Evolutionary conservation across 2,329 filamentous ascomycete species (phyloP), one percentile per base, ranked within the genome.

Genomic region (Colletotrichum theobromicola): DNA sequence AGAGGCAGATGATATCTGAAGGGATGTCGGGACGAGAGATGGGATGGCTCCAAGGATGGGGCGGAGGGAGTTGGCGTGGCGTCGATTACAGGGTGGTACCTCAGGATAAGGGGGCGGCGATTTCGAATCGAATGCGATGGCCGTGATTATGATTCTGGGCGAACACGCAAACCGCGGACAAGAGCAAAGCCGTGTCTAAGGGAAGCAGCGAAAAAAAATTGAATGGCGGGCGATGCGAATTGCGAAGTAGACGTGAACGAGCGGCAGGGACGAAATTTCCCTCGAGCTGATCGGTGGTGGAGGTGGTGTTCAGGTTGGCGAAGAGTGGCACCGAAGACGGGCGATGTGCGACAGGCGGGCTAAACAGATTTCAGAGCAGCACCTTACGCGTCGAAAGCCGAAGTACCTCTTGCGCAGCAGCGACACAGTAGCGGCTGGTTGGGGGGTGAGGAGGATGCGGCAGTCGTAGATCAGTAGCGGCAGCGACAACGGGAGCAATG

Each of bases 251-350:
- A 74, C 72, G 72, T 74, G 72, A 75, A 75, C 73, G 73, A 75
- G 73, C 73, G 73, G 73, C 73, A 75, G 73, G 73, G 70, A 72
- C 72, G 61, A 71, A 66, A 34, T 71, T 74, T 72, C 72, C 72
- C 72, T 74, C 67, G 67, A 74, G 72, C 67, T 4, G 66, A 60
- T 58, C 71, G 72, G 72, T 50, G 42, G 21, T 50, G 42, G 42
- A 50, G 42, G 42, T 50, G 42, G 42, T 50, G 42, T 50, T 50
- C 42, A 50, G 37, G 18, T 65, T 58, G 61, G 55, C 42, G 26
- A 60, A 50, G 72, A 42, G 67, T 66, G 60, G 30, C 57, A 67
- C 37, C 55, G 72, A 46, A 72, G 62, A 74, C 26, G 62, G 55
- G 67, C 42, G 5, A 50, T 50, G 42, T 50, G 42, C 42, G 42